A percentile compares a stretch with the other conserved stretches of the same genome.
Conservation (phyloP, 495 filamentous ascomycete genomes). For the Bacidia gigantensis region DNA sequence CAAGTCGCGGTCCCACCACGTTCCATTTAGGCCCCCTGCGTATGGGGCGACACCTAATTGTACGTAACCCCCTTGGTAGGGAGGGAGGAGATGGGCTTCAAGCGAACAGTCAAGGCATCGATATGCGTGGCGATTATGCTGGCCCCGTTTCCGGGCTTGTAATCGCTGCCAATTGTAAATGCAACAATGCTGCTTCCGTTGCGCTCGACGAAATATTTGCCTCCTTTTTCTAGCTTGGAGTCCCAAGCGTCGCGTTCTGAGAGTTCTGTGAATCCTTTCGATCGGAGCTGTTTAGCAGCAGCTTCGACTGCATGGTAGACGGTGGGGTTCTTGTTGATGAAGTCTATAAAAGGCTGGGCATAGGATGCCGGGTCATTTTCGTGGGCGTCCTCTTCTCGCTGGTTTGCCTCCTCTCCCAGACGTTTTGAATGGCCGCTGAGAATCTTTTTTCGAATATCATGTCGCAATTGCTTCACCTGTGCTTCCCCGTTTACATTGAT, state of each 20-base stretch:
- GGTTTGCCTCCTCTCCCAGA: no score
- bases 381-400: no score
- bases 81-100: constrained; percentile 83
- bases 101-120: constrained; percentile 72
- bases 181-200: constrained; percentile 79
- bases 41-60: constrained; percentile 90
- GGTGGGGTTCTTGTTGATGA: constrained; percentile 81
- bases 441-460: no score
- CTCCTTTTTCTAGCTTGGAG: constrained; percentile 57
- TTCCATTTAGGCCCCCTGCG: constrained; percentile 68
- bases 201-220: constrained; percentile 76
- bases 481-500: no score
- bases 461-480: no score
- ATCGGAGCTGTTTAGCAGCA: constrained; percentile 56
- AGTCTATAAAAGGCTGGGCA: constrained; percentile 73
- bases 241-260: constrained; percentile 68
- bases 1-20: constrained; percentile 93
- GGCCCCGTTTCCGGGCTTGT: constrained; percentile 74
- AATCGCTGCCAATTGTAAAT: constrained; percentile 72
- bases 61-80: constrained; percentile 68
- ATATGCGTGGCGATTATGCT: constrained; percentile 77
- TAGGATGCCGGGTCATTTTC: constrained; percentile 29
- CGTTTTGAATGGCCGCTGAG: no score
- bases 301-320: constrained; percentile 76
- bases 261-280: constrained; percentile 61